Evolutionary conservation across 1,284 basidiomycete genomes (phyloP).

Genomic region (Neonothopanus nambi): DNA sequence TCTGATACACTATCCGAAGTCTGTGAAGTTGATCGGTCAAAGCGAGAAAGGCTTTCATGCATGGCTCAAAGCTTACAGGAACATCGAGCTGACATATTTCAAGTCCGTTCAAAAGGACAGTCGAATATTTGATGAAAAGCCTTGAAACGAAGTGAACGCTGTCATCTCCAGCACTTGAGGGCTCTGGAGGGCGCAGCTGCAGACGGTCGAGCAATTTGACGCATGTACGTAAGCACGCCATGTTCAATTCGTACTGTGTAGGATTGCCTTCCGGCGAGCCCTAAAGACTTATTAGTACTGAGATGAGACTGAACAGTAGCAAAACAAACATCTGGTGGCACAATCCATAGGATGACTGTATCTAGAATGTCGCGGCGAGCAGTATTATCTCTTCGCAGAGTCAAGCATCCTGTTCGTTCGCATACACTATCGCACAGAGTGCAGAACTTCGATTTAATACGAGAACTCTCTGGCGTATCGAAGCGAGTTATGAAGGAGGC

Average conservation of each 20-base stretch:
- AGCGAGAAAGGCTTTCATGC: background rate
- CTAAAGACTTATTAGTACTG: conserved; percentile 4
- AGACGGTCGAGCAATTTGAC: conserved; percentile 79
- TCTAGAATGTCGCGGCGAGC: conserved; percentile 76
- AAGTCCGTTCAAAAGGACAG: conserved; percentile 63
- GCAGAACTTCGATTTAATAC: conserved; percentile 79
- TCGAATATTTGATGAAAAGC: conserved; percentile 77
- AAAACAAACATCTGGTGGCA: conserved; percentile 41
- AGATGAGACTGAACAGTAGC: background rate
- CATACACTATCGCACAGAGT: conserved; percentile 70
- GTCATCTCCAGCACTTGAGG: conserved; percentile 59
- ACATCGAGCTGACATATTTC: conserved; percentile 49
- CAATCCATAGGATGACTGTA: conserved; percentile 76
- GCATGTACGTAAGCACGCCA: conserved; percentile 68
- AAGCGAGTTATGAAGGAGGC: conserved; percentile 70
- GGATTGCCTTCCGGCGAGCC: background rate
- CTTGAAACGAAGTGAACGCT: conserved; percentile 70
- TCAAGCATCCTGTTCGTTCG: conserved; percentile 59
- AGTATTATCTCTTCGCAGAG: conserved; percentile 64
- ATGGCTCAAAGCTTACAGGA: conserved; percentile 34
- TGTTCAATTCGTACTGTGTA: conserved; percentile 66
- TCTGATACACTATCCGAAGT: conserved; percentile 55
- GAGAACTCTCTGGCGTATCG: conserved; percentile 51
- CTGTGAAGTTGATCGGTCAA: conserved; percentile 29
- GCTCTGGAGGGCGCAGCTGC: conserved; percentile 63